A percentile compares a stretch with the other conserved stretches of the same genome.
phyloP scores from a whole-genome alignment of 2,329 filamentous ascomycete species.

The Scedosporium minutisporum region DNA sequence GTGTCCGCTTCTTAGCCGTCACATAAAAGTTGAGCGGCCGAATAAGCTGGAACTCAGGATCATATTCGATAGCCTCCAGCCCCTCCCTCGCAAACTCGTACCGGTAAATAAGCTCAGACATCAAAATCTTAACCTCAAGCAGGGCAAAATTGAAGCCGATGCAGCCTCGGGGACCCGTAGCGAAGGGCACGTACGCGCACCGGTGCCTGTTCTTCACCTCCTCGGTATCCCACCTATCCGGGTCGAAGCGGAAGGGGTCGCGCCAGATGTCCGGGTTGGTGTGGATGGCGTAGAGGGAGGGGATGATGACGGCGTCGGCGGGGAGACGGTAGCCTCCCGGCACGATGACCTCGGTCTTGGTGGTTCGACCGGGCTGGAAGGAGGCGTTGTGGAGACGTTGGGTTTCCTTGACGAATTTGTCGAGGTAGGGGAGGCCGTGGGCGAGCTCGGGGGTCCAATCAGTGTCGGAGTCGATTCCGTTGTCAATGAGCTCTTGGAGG shows the following conservation, averaged over 20 bases:
- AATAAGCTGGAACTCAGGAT: slow-evolving; percentile 50
- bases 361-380: slow-evolving; percentile 50
- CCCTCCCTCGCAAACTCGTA: slow-evolving; percentile 46
- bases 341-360: slow-evolving; percentile 44
- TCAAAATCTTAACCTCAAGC: slow-evolving; percentile 48
- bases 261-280: slow-evolving; percentile 48
- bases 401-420: slow-evolving; percentile 51
- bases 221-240: slow-evolving; percentile 49
- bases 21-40: slow-evolving; percentile 46
- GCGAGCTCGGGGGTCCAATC: slow-evolving; percentile 37
- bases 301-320: slow-evolving; percentile 41
- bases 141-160: slow-evolving; percentile 58
- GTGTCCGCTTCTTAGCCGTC: slow-evolving; percentile 34
- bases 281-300: slow-evolving; percentile 40
- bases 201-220: slow-evolving; percentile 41
- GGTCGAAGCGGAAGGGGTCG: slow-evolving; percentile 47
- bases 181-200: slow-evolving; percentile 49
- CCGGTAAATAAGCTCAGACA: slow-evolving; percentile 48
- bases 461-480: slow-evolving; percentile 31
- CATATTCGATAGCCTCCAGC: slow-evolving; percentile 43
- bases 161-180: slow-evolving; percentile 45
- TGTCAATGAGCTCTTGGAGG: slow-evolving; percentile 46
- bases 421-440: slow-evolving; percentile 39
- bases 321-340: slow-evolving; percentile 50
- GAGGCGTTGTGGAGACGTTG: slow-evolving; percentile 51